These are phyloP conservation scores for Annulohypoxylon nitens DNA, from an alignment of 495 filamentous ascomycete genomes.

Conservation along the genomic window DNA sequence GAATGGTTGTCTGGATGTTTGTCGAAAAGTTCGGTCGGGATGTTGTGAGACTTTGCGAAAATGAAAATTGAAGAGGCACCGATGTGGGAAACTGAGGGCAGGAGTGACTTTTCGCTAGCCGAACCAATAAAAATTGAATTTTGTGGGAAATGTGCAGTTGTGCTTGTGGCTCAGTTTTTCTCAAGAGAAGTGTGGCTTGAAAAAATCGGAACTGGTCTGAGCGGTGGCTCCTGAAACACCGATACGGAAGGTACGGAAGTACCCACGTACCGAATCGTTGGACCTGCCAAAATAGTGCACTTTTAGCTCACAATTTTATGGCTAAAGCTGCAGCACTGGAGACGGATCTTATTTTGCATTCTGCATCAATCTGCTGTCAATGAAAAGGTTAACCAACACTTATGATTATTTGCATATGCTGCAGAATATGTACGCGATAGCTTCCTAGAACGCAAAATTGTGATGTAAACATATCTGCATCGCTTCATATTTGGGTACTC, in stretches of 20 bases:
- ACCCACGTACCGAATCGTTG: not conserved
- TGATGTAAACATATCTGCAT: conserved; percentile 2
- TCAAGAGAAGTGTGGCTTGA: not conserved
- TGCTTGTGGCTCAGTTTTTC: conserved; percentile 3
- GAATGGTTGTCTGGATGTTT: conserved; percentile 46
- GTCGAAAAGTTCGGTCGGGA: conserved; percentile 48
- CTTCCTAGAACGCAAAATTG: not conserved
- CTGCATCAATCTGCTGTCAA: not conserved
- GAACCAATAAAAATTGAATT: conserved; percentile 50
- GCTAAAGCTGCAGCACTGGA: not conserved
- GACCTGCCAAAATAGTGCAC: not conserved
- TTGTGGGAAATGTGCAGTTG: conserved; percentile 33
- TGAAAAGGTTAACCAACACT: not conserved
- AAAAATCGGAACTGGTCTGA: not conserved
- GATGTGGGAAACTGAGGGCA: conserved; percentile 55
- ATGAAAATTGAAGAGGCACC: conserved; percentile 47
- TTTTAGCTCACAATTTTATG: not conserved
- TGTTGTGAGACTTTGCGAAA: conserved; percentile 52
- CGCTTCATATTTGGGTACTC: conserved; percentile 5
- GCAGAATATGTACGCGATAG: not conserved
- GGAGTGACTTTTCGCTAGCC: conserved; percentile 48
- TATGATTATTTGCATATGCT: not conserved
- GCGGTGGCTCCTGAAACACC: not conserved
- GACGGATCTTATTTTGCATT: not conserved
- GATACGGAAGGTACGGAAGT: not conserved